Percentiles rank a stretch among this genome's conserved stretches.
Conservation (phyloP, 2,329 filamentous ascomycete species). For the Alternaria panax region DNA sequence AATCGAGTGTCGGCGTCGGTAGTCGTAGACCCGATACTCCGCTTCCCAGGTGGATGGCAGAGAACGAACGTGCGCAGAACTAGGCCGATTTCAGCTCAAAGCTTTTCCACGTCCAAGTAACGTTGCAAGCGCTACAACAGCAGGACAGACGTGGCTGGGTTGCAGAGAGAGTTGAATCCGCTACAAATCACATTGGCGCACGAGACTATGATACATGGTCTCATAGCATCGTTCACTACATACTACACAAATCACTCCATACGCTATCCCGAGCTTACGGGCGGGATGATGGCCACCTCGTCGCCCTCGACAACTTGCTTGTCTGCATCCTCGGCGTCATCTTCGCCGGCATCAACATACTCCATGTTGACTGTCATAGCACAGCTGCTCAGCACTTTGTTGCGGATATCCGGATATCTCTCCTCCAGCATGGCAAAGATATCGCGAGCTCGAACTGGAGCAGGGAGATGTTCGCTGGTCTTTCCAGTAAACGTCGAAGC, state of each 20-base stretch:
- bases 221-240: background rate
- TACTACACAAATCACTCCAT: background rate
- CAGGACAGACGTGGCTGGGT: background rate
- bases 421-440: constrained; percentile 74
- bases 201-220: background rate
- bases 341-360: constrained; percentile 75
- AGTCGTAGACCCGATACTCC: constrained; percentile 20
- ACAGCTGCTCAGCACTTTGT: constrained; percentile 73
- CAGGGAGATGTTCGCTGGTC: constrained; percentile 69
- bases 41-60: constrained; percentile 4
- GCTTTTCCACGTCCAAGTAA: background rate
- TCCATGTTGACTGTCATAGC: constrained; percentile 81
- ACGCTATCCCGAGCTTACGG: constrained; percentile 75
- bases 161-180: background rate
- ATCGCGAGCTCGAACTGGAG: constrained; percentile 68
- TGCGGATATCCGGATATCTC: constrained; percentile 72
- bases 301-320: constrained; percentile 73
- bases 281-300: constrained; percentile 87
- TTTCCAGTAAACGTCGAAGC: constrained; percentile 75
- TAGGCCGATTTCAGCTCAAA: background rate
- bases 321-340: constrained; percentile 54
- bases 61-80: too few relatives aligned
- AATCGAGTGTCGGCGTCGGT: constrained; percentile 31
- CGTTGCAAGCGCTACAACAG: background rate
- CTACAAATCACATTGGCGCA: background rate